Percentiles rank a stretch among this genome's conserved stretches.
These are phyloP conservation scores for Chrysoporthe deuterocubensis DNA, from an alignment of 2,329 filamentous ascomycete genomes.

Conservation along the genomic window DNA sequence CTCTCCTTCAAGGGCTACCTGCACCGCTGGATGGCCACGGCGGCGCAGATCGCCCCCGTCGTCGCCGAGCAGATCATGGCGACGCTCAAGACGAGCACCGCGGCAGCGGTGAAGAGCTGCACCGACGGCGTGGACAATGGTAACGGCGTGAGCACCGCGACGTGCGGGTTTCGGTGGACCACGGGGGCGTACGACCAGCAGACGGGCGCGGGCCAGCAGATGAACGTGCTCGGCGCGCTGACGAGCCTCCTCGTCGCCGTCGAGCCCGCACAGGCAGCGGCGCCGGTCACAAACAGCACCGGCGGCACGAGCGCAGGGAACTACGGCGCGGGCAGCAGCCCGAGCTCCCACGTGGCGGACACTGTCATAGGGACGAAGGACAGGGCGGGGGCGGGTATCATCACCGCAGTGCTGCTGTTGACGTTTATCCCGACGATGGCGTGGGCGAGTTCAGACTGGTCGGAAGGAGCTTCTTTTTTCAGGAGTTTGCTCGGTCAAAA, in stretches of 20 bases:
- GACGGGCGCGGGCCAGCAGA: constrained; percentile 55
- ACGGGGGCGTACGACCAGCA: constrained; percentile 49
- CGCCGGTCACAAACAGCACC: constrained; percentile 44
- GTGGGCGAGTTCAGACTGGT: constrained; percentile 40
- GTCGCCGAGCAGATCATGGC: constrained; percentile 48
- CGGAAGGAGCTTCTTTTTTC: constrained; percentile 6
- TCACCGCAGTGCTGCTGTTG: constrained; percentile 44
- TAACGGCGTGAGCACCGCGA: constrained; percentile 43
- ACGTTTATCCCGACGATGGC: constrained; percentile 40
- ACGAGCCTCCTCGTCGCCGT: constrained; percentile 47
- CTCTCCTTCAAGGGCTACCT: constrained; percentile 63
- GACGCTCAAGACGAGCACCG: constrained; percentile 50
- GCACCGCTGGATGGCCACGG: constrained; percentile 53
- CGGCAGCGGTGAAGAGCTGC: constrained; percentile 53
- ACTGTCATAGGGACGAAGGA: constrained; percentile 38
- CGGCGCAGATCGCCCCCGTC: constrained; percentile 53
- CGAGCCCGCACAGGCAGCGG: constrained; percentile 18
- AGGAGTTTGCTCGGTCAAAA: background rate
- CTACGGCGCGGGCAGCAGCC: constrained; percentile 35
- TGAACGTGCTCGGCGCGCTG: constrained; percentile 55
- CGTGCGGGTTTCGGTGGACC: constrained; percentile 57
- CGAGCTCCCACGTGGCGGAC: constrained; percentile 15
- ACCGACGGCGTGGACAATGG: constrained; percentile 20
- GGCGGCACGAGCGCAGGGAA: constrained; percentile 48
- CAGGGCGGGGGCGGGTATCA: constrained; percentile 45